Evolutionary conservation across 2,329 filamentous ascomycete species (phyloP), one percentile per base, ranked within the genome.

Genomic region (Triangularia verruculosa): DNA sequence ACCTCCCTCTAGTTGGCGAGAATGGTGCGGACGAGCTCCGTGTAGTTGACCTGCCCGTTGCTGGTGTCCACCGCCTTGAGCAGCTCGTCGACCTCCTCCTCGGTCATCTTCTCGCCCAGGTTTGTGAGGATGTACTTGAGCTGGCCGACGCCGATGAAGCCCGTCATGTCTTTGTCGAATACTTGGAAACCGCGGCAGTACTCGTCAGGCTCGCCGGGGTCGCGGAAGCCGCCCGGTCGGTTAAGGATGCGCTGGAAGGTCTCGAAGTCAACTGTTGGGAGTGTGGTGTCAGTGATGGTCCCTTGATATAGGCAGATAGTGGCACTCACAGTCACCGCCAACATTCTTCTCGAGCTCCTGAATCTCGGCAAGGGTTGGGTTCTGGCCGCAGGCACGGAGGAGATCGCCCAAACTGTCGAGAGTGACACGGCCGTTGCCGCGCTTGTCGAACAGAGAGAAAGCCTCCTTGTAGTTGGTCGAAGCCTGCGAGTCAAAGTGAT

Each of bases 391-490:
- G 61, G 95, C 95, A 76, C 95, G 91, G 70, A 99, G 88, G 66
- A 99, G 86, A 77, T 99, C 95, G 71, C 95, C 95, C 63, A 99
- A 87, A 69, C 89, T 90, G 70, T 94, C 90, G 77, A 93, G 83
- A 47, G 90, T 80, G 71, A 98, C 95, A 72, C 93, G 93, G 75
- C 94, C 93, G 76, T 92, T 96, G 76, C 95, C 95, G 78, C 95
- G 94, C 89, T 97, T 98, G 86, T 99, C 95, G 84, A 98, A 99
- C 78, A 99, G 91, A 74, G 93, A 93, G 81, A 99, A 99, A 72
- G 95, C 95, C 89, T 99, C 95, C 85, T 98, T 98, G 92, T 98
- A 99, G 89, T 99, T 98, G 82, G 94, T 98, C 67, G 85, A 88
- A 78, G 86, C 86, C 86, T 89, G 85, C 55, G 78, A 73, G 67